phyloP scores from a whole-genome alignment of 768 basidiomycete species.

The Tricholomella constricta region DNA sequence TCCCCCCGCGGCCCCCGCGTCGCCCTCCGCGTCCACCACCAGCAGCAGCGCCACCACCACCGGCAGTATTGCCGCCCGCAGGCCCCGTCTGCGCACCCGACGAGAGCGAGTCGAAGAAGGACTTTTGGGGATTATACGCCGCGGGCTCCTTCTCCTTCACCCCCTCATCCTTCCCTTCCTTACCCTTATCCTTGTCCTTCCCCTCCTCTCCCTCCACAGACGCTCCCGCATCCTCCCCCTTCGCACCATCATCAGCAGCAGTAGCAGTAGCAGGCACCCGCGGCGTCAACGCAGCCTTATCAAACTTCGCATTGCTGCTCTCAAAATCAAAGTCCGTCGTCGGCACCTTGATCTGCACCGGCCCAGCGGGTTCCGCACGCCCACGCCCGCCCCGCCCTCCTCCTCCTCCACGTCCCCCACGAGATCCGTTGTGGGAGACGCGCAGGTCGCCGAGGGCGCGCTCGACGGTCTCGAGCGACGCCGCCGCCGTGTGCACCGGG shows the following conservation, averaged over 20 bases:
- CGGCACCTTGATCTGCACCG: slow-evolving; percentile 61
- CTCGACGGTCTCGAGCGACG: slow-evolving; percentile 70
- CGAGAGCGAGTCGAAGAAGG: slow-evolving; percentile 78
- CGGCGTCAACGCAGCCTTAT: slow-evolving; percentile 61
- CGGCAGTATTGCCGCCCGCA: slow-evolving; percentile 21
- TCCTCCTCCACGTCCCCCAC: slow-evolving; percentile 28
- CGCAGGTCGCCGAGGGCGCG: slow-evolving; percentile 55
- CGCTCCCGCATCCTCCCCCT: slow-evolving; percentile 29
- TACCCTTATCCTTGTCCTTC: too few species aligned
- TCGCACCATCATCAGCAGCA: slow-evolving; percentile 18
- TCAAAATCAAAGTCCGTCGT: slow-evolving; percentile 82
- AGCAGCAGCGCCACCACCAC: slow-evolving; percentile 29
- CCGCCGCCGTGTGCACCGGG: slow-evolving; percentile 70
- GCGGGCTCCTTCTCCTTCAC: slow-evolving; percentile 33
- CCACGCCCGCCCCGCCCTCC: slow-evolving; percentile 10
- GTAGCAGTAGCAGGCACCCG: not conserved
- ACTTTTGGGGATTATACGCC: slow-evolving; percentile 77
- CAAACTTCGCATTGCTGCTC: slow-evolving; percentile 76
- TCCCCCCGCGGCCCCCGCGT: slow-evolving; percentile 34
- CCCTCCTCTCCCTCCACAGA: slow-evolving; percentile 28
- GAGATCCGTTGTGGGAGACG: slow-evolving; percentile 37
- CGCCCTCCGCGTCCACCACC: slow-evolving; percentile 38
- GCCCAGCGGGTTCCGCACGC: slow-evolving; percentile 5
- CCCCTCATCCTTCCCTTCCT: slow-evolving; percentile 24
- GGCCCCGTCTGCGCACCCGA: slow-evolving; percentile 32